These are phyloP conservation scores for Solidago caesia DNA, from an alignment of 129 eudicot genomes.

Conservation along the genomic window DNA sequence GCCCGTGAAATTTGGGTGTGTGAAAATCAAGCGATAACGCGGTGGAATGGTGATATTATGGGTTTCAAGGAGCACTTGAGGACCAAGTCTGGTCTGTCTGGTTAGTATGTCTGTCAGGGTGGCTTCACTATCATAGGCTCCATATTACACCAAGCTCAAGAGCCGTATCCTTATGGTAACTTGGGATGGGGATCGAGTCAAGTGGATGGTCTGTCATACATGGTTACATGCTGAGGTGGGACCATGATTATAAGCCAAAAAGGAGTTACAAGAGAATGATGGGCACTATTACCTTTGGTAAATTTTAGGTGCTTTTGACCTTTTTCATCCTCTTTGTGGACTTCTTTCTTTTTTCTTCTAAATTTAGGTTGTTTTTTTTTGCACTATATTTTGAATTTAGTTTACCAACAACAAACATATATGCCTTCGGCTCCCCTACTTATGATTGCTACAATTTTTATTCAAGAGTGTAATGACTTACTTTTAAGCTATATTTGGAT, in stretches of 20 bases:
- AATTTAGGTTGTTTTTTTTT: slow-evolving; percentile 28
- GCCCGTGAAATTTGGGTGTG: slow-evolving; percentile 98
- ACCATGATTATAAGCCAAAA: slow-evolving; percentile 11
- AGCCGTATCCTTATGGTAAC: not conserved
- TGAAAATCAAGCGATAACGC: slow-evolving; percentile 74
- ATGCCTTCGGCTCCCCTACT: slow-evolving; percentile 1
- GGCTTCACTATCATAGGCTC: slow-evolving; percentile 8
- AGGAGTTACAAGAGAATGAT: slow-evolving; percentile 17
- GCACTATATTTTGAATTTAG: slow-evolving; percentile 16
- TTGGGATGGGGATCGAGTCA: slow-evolving; percentile 13
- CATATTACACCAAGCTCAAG: slow-evolving; percentile 8
- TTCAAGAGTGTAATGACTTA: slow-evolving; percentile 31
- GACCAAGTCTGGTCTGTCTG: slow-evolving; percentile 61
- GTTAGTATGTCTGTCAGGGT: slow-evolving; percentile 21
- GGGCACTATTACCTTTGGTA: slow-evolving; percentile 16
- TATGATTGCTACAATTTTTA: slow-evolving; percentile 34
- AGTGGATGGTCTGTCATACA: slow-evolving; percentile 5
- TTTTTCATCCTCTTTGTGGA: slow-evolving; percentile 2
- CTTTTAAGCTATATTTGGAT: slow-evolving; percentile 21
- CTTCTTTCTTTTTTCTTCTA: not conserved
- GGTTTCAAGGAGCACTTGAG: slow-evolving; percentile 81
- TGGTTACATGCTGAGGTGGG: slow-evolving; percentile 14
- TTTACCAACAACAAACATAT: slow-evolving; percentile 11
- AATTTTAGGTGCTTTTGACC: not conserved
- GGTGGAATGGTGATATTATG: slow-evolving; percentile 95